These are phyloP conservation scores for Bocquillonia castaneifolia DNA, from an alignment of 441 rosid genomes.

Conservation along the genomic window DNA sequence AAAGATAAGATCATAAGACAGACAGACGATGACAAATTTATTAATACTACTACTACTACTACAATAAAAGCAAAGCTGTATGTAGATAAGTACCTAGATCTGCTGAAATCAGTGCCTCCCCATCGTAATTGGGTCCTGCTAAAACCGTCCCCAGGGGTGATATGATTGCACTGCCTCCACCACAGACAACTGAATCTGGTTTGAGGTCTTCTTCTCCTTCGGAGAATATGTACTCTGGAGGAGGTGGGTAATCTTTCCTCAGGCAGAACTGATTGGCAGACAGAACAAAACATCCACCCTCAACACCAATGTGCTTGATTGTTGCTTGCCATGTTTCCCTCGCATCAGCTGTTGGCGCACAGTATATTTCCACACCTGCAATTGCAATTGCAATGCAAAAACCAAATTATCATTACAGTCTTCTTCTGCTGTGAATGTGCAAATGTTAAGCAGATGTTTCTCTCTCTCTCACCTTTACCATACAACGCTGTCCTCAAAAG, in stretches of 20 bases:
- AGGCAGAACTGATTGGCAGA: constrained; percentile 84
- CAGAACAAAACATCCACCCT: constrained; percentile 88
- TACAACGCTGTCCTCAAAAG: constrained; percentile 90
- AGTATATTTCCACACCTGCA: constrained; percentile 76
- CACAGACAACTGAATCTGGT: constrained; percentile 78
- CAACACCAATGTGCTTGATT: constrained; percentile 84
- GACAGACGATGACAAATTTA: no score
- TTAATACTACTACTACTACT: no score
- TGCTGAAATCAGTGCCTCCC: constrained; percentile 76
- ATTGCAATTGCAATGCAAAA: not conserved
- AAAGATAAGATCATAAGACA: no score
- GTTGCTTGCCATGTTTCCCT: constrained; percentile 78
- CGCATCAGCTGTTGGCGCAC: constrained; percentile 92
- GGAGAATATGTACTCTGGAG: constrained; percentile 67
- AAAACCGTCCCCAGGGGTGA: constrained; percentile 75
- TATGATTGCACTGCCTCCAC: constrained; percentile 85
- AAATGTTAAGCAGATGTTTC: no score
- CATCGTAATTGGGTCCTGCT: constrained; percentile 83
- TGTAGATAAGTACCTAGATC: constrained; percentile 82
- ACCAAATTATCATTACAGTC: no score
- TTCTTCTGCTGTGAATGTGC: no score
- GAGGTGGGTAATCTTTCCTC: constrained; percentile 83
- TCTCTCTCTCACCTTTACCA: constrained; percentile 56
- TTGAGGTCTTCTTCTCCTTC: constrained; percentile 61
- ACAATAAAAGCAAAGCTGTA: no score